Evolutionary conservation across 306 rosid genomes (phyloP).

Genomic region (Citrullus mucosospermus): DNA sequence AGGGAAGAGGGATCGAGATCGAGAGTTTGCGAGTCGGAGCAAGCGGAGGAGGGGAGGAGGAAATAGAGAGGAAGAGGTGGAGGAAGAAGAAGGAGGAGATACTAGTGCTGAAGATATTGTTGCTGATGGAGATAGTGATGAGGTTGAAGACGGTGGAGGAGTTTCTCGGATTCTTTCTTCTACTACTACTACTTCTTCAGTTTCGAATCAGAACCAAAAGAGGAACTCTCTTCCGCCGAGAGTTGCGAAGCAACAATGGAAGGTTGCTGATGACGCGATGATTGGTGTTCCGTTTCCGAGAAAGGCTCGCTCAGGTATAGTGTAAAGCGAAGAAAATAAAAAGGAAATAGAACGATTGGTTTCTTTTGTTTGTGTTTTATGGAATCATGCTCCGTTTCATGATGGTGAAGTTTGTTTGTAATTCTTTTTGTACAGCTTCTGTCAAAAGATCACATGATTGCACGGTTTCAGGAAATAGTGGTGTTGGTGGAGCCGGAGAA

Average conservation of each 20-base stretch:
- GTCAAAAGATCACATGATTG: slow-evolving; percentile 39
- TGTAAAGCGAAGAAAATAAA: neutral
- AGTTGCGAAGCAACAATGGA: slow-evolving; percentile 17
- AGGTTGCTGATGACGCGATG: slow-evolving; percentile 22
- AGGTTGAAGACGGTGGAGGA: slow-evolving; percentile 15
- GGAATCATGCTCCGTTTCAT: neutral
- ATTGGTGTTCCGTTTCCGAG: slow-evolving; percentile 55
- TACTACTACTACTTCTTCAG: slow-evolving; percentile 9
- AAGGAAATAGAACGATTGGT: neutral
- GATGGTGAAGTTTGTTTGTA: neutral
- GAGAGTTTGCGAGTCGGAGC: slow-evolving; percentile 17
- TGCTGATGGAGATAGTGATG: slow-evolving; percentile 28
- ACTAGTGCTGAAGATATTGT: slow-evolving; percentile 31
- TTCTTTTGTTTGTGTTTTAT: neutral
- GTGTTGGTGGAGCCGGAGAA: slow-evolving; percentile 21
- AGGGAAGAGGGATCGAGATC: slow-evolving; percentile 26
- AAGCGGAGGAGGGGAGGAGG: slow-evolving; percentile 32
- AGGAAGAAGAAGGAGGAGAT: slow-evolving; percentile 22
- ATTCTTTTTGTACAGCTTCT: slow-evolving; percentile 31
- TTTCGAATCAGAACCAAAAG: slow-evolving; percentile 27
- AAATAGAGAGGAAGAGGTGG: slow-evolving; percentile 17
- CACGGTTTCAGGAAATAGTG: slow-evolving; percentile 22
- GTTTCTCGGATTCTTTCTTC: slow-evolving; percentile 21
- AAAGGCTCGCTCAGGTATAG: slow-evolving; percentile 77
- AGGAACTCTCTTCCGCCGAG: slow-evolving; percentile 19